Conservation (phyloP, 805 yeast genomes). For the Candida khao-thaluensis region DNA sequence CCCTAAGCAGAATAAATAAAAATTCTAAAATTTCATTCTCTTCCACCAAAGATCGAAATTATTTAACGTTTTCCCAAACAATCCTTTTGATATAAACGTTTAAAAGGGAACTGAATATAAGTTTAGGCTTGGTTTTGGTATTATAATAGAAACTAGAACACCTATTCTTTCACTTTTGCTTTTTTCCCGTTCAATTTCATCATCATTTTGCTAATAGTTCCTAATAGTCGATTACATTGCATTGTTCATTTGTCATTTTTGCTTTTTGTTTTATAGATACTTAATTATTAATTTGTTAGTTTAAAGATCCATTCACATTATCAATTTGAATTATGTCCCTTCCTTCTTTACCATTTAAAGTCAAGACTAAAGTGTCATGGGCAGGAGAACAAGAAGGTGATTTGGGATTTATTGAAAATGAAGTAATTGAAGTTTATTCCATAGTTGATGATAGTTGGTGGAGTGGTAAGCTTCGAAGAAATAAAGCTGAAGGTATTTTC, state of each 20-base stretch:
- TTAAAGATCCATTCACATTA: not conserved
- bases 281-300: constrained; percentile 3
- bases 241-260: constrained; percentile 1
- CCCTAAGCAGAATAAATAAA: constrained; percentile 9
- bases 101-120: no score
- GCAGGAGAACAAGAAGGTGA: constrained; percentile 89
- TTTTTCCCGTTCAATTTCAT: no score
- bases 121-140: no score
- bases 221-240: no score
- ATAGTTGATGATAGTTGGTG: constrained; percentile 90
- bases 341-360: constrained; percentile 65
- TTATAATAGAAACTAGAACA: no score
- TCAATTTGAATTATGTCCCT: constrained; percentile 14
- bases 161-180: no score
- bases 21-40: constrained; percentile 6
- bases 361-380: constrained; percentile 87
- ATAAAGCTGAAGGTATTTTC: constrained; percentile 79
- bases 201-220: no score
- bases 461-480: constrained; percentile 79
- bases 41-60: constrained; percentile 1
- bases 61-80: not conserved
- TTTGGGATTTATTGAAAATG: constrained; percentile 92
- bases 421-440: constrained; percentile 77
- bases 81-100: no score
- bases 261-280: not conserved